Conservation (phyloP, 164 flowering plant genomes). For the Warburgia ugandensis region DNA sequence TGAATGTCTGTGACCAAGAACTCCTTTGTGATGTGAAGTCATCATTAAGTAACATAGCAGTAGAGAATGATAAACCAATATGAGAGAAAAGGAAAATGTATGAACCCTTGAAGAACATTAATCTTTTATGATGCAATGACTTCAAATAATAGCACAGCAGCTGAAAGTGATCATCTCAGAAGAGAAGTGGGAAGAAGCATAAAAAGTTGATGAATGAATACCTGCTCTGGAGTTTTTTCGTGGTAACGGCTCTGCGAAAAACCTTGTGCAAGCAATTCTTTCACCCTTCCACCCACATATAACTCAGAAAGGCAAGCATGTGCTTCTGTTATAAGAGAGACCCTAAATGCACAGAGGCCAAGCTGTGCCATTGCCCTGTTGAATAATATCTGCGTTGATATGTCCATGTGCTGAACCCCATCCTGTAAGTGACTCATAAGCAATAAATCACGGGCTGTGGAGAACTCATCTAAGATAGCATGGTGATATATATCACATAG, state of each 20-base stretch:
- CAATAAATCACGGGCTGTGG: constrained; percentile 67
- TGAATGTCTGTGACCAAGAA: too few relatives aligned
- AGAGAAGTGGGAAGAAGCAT: too few relatives aligned
- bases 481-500: constrained; percentile 94
- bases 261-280: constrained; percentile 93
- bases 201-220: too few relatives aligned
- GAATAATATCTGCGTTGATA: constrained; percentile 78
- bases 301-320: constrained; percentile 86
- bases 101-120: too few relatives aligned
- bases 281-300: constrained; percentile 88
- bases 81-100: too few relatives aligned
- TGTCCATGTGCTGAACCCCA: constrained; percentile 73
- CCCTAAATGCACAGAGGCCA: constrained; percentile 82
- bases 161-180: too few relatives aligned
- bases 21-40: too few relatives aligned
- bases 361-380: constrained; percentile 98
- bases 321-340: constrained; percentile 56
- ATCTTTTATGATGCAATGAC: too few relatives aligned
- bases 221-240: constrained; percentile 98
- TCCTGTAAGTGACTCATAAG: constrained; percentile 97
- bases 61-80: too few relatives aligned
- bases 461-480: constrained; percentile 72
- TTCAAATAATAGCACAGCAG: too few relatives aligned
- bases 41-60: too few relatives aligned
- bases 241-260: constrained; percentile 84